phyloP scores from a whole-genome alignment of 2,329 filamentous ascomycete genomes.

The Neurospora sp. region DNA sequence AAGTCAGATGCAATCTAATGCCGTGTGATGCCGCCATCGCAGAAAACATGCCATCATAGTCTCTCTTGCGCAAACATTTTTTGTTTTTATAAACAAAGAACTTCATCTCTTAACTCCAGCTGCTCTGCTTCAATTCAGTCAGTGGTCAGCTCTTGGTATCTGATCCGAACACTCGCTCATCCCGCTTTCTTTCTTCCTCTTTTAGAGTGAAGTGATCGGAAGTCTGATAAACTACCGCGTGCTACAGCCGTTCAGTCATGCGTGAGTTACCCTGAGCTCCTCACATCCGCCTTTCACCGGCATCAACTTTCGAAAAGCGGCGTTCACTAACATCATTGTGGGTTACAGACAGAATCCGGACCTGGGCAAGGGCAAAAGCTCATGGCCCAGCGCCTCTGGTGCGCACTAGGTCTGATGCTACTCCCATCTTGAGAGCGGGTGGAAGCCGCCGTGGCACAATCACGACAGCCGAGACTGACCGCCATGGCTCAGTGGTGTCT shows the following conservation, averaged over 20 bases:
- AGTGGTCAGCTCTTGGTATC: not conserved
- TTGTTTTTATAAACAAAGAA: not conserved
- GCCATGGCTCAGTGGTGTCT: not conserved
- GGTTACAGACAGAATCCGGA: constrained; percentile 19
- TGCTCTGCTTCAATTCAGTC: not conserved
- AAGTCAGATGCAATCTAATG: not conserved
- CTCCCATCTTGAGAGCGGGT: not conserved
- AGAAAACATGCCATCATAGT: not conserved
- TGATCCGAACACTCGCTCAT: not conserved
- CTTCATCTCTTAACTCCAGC: not conserved
- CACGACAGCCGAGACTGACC: not conserved
- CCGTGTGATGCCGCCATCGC: not conserved
- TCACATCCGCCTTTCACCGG: not conserved
- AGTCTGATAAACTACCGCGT: not conserved
- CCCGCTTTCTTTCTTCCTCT: not conserved
- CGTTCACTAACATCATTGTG: not conserved
- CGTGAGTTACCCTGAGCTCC: not conserved
- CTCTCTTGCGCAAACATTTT: not conserved
- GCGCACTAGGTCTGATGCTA: constrained; percentile 1
- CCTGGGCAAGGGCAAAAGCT: constrained; percentile 22
- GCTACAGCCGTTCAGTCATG: not conserved
- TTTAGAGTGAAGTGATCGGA: not conserved
- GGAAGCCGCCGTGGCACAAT: not conserved
- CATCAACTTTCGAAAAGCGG: not conserved
- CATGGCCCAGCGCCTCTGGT: constrained; percentile 16